These are phyloP conservation scores for Ensete ventricosum DNA, from an alignment of 176 grass and related monocot species.

Conservation along the genomic window DNA sequence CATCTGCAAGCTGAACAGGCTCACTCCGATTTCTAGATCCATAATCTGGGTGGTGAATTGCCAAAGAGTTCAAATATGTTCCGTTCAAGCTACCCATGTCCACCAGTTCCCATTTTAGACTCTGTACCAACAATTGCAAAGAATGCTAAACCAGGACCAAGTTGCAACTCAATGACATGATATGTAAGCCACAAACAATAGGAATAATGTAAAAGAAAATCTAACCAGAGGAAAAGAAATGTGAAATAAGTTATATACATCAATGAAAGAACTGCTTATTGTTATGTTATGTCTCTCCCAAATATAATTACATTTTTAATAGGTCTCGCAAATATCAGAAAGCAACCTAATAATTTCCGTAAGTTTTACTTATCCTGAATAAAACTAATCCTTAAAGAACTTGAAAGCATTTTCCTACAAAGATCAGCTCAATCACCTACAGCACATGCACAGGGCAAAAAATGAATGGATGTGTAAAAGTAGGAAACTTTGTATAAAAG, in stretches of 20 bases:
- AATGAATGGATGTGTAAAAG: slow-evolving; percentile 3
- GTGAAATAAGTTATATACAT: not conserved
- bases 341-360: too few relatives aligned
- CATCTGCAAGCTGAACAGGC: slow-evolving; percentile 59
- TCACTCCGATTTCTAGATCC: slow-evolving; percentile 52
- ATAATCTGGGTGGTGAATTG: slow-evolving; percentile 45
- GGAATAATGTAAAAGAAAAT: not conserved
- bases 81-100: slow-evolving; percentile 93
- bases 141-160: not conserved
- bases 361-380: too few relatives aligned
- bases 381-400: too few relatives aligned
- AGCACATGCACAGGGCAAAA: not conserved
- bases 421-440: not conserved
- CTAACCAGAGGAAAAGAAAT: not conserved
- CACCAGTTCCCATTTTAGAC: slow-evolving; percentile 65
- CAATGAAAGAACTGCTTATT: not conserved
- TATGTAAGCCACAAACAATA: not conserved
- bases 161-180: not conserved
- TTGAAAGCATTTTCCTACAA: not conserved
- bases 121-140: slow-evolving; percentile 34
- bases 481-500: slow-evolving; percentile 2
- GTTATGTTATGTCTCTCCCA: too few relatives aligned
- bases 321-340: too few relatives aligned
- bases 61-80: slow-evolving; percentile 58
- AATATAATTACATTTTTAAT: too few relatives aligned